Conservation (phyloP, 768 basidiomycete species). For the Suillus occidentalis region DNA sequence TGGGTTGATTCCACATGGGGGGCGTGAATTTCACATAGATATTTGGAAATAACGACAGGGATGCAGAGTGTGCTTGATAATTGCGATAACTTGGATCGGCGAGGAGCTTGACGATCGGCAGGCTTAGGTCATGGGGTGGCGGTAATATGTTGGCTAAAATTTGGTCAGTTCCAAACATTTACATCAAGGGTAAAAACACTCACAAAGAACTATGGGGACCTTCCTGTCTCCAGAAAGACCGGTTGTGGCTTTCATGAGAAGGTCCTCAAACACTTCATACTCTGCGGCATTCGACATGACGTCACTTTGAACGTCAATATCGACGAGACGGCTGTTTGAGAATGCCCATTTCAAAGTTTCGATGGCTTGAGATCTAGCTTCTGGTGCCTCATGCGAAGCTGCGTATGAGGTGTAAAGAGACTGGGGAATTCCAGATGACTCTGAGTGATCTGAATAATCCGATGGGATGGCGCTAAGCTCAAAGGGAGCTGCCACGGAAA, state of each 20-base stretch:
- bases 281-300: slow-evolving; percentile 50
- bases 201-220: slow-evolving; percentile 68
- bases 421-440: slow-evolving; percentile 40
- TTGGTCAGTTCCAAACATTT: slow-evolving; percentile 5
- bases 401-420: slow-evolving; percentile 61
- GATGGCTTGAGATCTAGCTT: slow-evolving; percentile 46
- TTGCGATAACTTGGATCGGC: slow-evolving; percentile 71
- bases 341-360: slow-evolving; percentile 68
- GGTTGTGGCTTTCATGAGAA: slow-evolving; percentile 61
- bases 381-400: slow-evolving; percentile 38
- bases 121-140: slow-evolving; percentile 68
- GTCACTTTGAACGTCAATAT: slow-evolving; percentile 64
- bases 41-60: slow-evolving; percentile 74
- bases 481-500: slow-evolving; percentile 66
- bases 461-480: slow-evolving; percentile 46
- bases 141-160: slow-evolving; percentile 73
- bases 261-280: slow-evolving; percentile 69
- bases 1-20: slow-evolving; percentile 65
- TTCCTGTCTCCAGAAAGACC: slow-evolving; percentile 34
- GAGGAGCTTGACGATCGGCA: slow-evolving; percentile 79
- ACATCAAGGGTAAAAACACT: slow-evolving; percentile 21
- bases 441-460: slow-evolving; percentile 36
- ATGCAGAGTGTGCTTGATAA: slow-evolving; percentile 71
- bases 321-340: slow-evolving; percentile 58
- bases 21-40: slow-evolving; percentile 75